phyloP scores from a whole-genome alignment of 164 flowering plant species.

The Tetrastigma voinierianum region DNA sequence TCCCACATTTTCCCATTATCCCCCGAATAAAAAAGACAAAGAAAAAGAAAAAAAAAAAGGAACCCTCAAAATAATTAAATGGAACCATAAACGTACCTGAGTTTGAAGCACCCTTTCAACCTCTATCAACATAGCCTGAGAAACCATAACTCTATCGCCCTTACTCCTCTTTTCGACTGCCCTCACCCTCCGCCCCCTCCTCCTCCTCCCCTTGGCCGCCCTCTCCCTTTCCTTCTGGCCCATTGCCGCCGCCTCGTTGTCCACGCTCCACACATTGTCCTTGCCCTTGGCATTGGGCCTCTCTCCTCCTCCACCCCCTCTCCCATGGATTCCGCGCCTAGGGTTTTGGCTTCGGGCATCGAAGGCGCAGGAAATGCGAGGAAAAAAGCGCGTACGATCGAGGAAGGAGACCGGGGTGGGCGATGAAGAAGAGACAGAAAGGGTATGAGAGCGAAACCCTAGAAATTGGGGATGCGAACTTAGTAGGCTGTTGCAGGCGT shows the following conservation, averaged over 20 bases:
- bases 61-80: not conserved
- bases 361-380: slow-evolving; percentile 21
- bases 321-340: not conserved
- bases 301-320: slow-evolving; percentile 15
- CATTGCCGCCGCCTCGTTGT: slow-evolving; percentile 57
- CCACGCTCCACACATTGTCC: slow-evolving; percentile 93
- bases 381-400: not conserved
- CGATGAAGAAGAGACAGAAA: not conserved
- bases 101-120: slow-evolving; percentile 87
- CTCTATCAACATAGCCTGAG: slow-evolving; percentile 83
- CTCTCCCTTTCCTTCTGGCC: slow-evolving; percentile 21
- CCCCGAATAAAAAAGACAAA: not conserved
- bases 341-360: slow-evolving; percentile 17
- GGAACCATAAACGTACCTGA: slow-evolving; percentile 47
- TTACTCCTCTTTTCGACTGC: slow-evolving; percentile 24
- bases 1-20: not conserved
- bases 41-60: not conserved
- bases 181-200: slow-evolving; percentile 37
- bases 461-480: slow-evolving; percentile 5
- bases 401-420: no score
- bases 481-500: slow-evolving; percentile 23
- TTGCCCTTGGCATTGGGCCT: slow-evolving; percentile 45
- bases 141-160: slow-evolving; percentile 50
- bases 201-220: slow-evolving; percentile 17
- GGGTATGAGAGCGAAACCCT: not conserved